Evolutionary conservation across 768 basidiomycete genomes (phyloP).

Genomic region (Hebeloma cylindrosporum): DNA sequence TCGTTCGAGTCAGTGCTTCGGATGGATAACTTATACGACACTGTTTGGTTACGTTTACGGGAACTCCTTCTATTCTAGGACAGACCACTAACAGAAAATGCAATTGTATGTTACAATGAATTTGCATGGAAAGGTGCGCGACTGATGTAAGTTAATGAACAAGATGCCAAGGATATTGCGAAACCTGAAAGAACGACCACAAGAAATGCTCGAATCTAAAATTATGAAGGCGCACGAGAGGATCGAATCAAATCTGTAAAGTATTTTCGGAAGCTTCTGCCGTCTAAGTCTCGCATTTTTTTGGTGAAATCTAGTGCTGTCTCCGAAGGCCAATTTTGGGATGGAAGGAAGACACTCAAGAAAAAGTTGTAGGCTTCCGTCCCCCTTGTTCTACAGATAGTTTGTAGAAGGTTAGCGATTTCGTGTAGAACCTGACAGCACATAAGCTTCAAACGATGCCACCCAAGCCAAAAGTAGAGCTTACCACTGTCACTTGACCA

Average conservation of each 20-base stretch:
- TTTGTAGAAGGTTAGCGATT: conserved; percentile 82
- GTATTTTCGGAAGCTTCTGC: conserved; percentile 80
- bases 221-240: conserved; percentile 62
- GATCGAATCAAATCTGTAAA: conserved; percentile 82
- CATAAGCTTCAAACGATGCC: background rate
- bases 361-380: conserved; percentile 84
- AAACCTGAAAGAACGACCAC: background rate
- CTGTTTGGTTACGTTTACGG: no score
- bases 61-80: no score
- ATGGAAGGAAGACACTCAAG: conserved; percentile 76
- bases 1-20: no score
- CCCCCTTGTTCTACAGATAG: conserved; percentile 73
- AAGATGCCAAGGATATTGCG: background rate
- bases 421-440: conserved; percentile 77
- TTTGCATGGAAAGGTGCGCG: no score
- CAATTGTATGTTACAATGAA: conserved; percentile 6
- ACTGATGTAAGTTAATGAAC: conserved; percentile 7
- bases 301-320: conserved; percentile 75
- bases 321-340: conserved; percentile 83
- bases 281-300: conserved; percentile 73
- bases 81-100: background rate
- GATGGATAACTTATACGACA: no score
- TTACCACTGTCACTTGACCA: conserved; percentile 79
- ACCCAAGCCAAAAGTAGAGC: conserved; percentile 27
- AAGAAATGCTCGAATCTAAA: conserved; percentile 11